Percentiles rank a stretch among this genome's conserved stretches.
These are phyloP conservation scores for Sporothrix brasiliensis DNA, from an alignment of 2,329 filamentous ascomycete species.

Conservation along the genomic window DNA sequence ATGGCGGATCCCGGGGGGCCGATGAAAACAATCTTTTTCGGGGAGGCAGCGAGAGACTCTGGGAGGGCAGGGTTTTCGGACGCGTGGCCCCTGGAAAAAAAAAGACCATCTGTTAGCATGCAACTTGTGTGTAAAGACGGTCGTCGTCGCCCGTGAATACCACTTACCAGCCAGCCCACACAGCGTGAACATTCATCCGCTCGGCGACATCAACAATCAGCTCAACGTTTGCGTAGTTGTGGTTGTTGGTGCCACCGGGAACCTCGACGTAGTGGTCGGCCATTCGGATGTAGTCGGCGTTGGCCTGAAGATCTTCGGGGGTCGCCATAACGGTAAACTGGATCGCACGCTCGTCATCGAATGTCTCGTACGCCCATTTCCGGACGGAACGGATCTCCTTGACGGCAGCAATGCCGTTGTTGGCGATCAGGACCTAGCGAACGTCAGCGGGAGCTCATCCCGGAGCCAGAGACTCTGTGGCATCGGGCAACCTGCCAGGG, in stretches of 20 bases:
- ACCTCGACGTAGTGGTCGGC: constrained; percentile 99
- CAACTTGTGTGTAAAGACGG: too few species aligned
- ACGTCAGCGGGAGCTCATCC: neutral
- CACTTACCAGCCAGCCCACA: constrained; percentile 95
- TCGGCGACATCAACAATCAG: constrained; percentile 98
- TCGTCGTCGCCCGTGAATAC: neutral
- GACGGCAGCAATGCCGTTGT: constrained; percentile 99
- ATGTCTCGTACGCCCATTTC: constrained; percentile 99
- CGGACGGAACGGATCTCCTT: constrained; percentile 99
- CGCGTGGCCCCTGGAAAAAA: constrained; percentile 75
- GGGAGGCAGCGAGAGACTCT: constrained; percentile 91
- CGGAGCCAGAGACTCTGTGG: neutral
- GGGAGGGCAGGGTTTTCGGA: constrained; percentile 98
- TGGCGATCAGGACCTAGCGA: constrained; percentile 88
- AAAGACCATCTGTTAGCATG: constrained; percentile 5
- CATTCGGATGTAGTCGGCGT: constrained; percentile 99
- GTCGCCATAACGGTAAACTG: constrained; percentile 99
- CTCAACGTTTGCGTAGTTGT: constrained; percentile 99
- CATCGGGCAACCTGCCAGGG: neutral
- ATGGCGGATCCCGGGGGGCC: constrained; percentile 96
- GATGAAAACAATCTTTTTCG: constrained; percentile 99
- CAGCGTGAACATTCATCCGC: constrained; percentile 96
- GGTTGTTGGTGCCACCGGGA: constrained; percentile 98
- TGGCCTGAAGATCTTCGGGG: constrained; percentile 93
- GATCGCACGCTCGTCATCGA: constrained; percentile 96